phyloP scores from a whole-genome alignment of 2,329 filamentous ascomycete genomes.

The Colletotrichum musicola region DNA sequence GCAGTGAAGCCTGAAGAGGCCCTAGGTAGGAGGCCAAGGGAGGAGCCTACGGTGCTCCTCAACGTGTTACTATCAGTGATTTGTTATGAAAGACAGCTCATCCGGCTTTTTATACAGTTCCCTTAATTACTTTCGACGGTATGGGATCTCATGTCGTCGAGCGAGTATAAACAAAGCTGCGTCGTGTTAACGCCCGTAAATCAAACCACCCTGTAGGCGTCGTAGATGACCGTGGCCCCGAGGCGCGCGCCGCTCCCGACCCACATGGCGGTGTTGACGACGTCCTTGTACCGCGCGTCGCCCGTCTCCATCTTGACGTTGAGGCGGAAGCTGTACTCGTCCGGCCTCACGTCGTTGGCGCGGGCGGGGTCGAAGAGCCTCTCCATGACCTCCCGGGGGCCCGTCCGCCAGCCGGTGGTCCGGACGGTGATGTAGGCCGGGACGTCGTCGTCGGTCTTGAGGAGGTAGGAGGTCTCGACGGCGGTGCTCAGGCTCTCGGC shows the following conservation, averaged over 20 bases:
- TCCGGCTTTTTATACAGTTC: no score
- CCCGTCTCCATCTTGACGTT: conserved; percentile 64
- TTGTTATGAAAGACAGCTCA: no score
- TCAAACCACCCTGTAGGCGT: conserved; percentile 36
- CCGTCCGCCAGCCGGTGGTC: conserved; percentile 61
- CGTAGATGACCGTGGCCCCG: conserved; percentile 31
- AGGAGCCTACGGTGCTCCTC: no score
- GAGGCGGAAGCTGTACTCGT: conserved; percentile 62
- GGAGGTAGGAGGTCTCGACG: conserved; percentile 63
- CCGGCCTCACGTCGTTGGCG: conserved; percentile 55
- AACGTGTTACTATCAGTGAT: no score
- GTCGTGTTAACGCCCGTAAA: neutral
- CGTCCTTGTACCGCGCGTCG: conserved; percentile 62
- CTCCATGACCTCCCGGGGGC: conserved; percentile 58
- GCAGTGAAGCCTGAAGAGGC: no score
- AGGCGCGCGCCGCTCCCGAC: conserved; percentile 61
- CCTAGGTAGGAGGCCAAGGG: no score
- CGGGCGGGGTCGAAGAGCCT: conserved; percentile 53
- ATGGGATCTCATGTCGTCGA: no score
- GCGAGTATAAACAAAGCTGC: neutral
- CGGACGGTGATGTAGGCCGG: conserved; percentile 52
- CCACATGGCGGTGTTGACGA: conserved; percentile 64
- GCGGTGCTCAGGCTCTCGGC: conserved; percentile 44
- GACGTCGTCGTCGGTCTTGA: conserved; percentile 60
- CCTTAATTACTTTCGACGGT: no score